Evolutionary conservation across 2,329 filamentous ascomycete genomes (phyloP).

Genomic region (Sordariomycetes sp.): DNA sequence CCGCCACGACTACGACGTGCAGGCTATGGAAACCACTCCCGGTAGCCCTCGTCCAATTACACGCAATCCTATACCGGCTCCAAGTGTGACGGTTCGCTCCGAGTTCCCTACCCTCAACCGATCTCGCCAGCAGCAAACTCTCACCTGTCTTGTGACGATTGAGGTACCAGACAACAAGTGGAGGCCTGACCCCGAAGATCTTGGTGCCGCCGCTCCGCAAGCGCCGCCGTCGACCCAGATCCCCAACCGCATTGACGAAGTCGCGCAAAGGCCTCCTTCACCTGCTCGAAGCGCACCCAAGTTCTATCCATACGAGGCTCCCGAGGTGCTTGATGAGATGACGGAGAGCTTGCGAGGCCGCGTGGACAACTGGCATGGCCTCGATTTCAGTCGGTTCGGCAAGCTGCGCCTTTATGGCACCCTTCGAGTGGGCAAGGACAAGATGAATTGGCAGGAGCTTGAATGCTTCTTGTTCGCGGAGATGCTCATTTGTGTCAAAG

Average conservation of each 20-base stretch:
- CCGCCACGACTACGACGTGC: conserved; percentile 88
- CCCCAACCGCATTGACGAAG: conserved; percentile 39
- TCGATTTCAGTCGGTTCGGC: conserved; percentile 90
- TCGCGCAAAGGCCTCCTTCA: conserved; percentile 47
- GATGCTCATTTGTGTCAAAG: conserved; percentile 99
- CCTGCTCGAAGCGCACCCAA: conserved; percentile 47
- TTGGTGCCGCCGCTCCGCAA: conserved; percentile 43
- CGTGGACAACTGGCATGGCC: conserved; percentile 98
- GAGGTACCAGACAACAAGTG: conserved; percentile 91
- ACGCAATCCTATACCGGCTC: conserved; percentile 82
- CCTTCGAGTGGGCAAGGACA: conserved; percentile 90
- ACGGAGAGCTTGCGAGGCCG: conserved; percentile 75
- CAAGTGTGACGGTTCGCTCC: conserved; percentile 87
- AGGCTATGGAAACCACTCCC: conserved; percentile 86
- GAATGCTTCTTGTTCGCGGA: conserved; percentile 96
- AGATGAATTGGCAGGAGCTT: conserved; percentile 91
- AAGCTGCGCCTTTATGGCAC: conserved; percentile 84
- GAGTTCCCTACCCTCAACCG: conserved; percentile 92
- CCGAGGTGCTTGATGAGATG: conserved; percentile 71
- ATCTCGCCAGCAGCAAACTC: conserved; percentile 86
- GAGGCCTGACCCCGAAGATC: conserved; percentile 75
- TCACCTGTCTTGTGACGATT: conserved; percentile 89
- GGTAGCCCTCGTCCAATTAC: conserved; percentile 62
- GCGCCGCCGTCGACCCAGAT: conserved; percentile 21
- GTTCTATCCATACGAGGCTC: conserved; percentile 64